Base-by-base conservation (phyloP, 306 rosid genomes). In the Chamaecrista fasciculata region DNA sequence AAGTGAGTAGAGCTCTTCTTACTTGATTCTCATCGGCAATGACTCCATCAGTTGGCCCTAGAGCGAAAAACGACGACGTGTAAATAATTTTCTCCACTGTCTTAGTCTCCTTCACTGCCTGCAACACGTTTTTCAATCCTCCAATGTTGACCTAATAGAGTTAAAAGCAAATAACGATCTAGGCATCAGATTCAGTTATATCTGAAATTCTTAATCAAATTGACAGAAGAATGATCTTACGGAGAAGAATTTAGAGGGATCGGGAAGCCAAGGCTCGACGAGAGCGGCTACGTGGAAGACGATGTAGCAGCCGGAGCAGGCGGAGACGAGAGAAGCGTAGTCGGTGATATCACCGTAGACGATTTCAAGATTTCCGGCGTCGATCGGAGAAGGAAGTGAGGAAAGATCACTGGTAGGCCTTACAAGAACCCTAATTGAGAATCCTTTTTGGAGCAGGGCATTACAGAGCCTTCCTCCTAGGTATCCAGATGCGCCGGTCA, bases 221-320 rank as follows among this genome's bases (percentile, higher is more conserved):
- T 19, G 69, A 65, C 4, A 33, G 23, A 25, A 31, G 12, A 39
- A 39, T n/a, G 36, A 33, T 20, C 71, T 85, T 76, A 94, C 96
- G 14, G 89, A 48, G 79, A 74, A 34, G 81, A 90, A 81, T 65
- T 81, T 83, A 49, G 96, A 85, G 65, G 97, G 95, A 67, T 88
- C 91, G 12, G 98, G 97, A 51, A 90, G 96, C 98, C 98, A 94
- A 37, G 96, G 96, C 71, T 94, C 98, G 68, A 94, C 98, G 10
- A 94, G 36, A 11, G 95, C 98, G 40, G 98, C 97, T 16, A 85
- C 57, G 85, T 90, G 98, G 83, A 94, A 94, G 79, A 94, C 76
- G 82, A 84, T 61, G 72, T 80, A 67, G 76, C 98, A 94, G 53
- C 64, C 80, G 50, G 86, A 81, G 89, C 64, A 82, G n/a, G 98